phyloP scores from a whole-genome alignment of 768 basidiomycete genomes.

The Agaricus blazei region DNA sequence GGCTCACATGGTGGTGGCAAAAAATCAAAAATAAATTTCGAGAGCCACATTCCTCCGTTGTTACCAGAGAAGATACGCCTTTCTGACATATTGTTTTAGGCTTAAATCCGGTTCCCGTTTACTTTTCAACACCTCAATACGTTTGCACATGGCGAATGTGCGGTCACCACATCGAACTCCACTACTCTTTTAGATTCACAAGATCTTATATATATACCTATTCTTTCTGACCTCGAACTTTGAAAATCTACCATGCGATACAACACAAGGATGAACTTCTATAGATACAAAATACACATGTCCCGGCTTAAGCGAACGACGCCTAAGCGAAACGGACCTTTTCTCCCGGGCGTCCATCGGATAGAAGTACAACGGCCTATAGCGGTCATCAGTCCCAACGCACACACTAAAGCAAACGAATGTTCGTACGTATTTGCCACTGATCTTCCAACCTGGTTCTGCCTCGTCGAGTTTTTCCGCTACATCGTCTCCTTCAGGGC shows the following conservation, averaged over 20 bases:
- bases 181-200: no score
- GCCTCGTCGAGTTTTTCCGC: constrained; percentile 79
- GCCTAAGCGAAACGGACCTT: constrained; percentile 65
- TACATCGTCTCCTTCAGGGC: constrained; percentile 56
- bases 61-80: no score
- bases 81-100: no score
- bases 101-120: no score
- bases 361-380: constrained; percentile 83
- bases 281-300: constrained; percentile 1
- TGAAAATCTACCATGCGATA: not conserved
- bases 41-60: not conserved
- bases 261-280: not conserved
- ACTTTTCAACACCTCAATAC: no score
- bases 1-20: not conserved
- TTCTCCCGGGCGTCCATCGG: constrained; percentile 86
- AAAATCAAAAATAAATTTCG: not conserved
- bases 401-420: not conserved
- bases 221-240: not conserved
- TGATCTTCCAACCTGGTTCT: constrained; percentile 96
- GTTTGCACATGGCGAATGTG: no score
- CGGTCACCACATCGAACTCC: no score
- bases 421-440: constrained; percentile 83
- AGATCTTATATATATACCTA: no score
- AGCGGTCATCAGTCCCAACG: constrained; percentile 2
- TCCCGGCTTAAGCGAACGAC: not conserved